phyloP scores from a whole-genome alignment of 2,329 filamentous ascomycete genomes.

The Akanthomyces muscarius region DNA sequence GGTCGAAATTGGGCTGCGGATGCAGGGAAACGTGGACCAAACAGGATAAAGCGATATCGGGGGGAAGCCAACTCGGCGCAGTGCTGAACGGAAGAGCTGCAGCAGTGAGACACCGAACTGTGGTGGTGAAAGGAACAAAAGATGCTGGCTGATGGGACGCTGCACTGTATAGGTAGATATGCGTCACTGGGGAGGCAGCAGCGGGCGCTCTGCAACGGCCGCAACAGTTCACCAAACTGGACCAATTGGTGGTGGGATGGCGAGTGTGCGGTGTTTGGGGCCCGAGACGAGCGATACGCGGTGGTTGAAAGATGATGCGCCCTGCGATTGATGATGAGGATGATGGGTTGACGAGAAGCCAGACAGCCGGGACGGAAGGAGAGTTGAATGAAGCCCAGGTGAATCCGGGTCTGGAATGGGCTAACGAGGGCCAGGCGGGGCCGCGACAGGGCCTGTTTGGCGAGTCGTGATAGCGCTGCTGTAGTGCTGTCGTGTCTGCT shows the following conservation, averaged over 20 bases:
- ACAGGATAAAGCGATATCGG: constrained; percentile 9
- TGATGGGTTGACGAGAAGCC: not conserved
- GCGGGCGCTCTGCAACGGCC: constrained; percentile 2
- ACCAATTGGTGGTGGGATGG: constrained; percentile 7
- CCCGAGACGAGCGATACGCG: not conserved
- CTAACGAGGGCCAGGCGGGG: constrained; percentile 7
- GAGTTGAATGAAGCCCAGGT: constrained; percentile 10
- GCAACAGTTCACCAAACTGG: not conserved
- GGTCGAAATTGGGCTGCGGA: constrained; percentile 6
- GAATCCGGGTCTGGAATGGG: constrained; percentile 5
- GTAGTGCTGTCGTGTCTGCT: not conserved
- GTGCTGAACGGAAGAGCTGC: not conserved
- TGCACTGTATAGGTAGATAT: not conserved
- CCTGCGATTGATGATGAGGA: constrained; percentile 1
- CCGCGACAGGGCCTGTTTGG: not conserved
- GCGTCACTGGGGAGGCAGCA: not conserved
- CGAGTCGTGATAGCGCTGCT: not conserved
- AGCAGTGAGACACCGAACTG: constrained; percentile 4
- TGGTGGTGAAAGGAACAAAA: constrained; percentile 1
- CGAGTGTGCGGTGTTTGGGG: not conserved
- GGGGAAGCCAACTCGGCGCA: not conserved
- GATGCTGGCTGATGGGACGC: constrained; percentile 8
- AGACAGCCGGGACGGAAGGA: not conserved
- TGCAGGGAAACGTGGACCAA: constrained; percentile 14
- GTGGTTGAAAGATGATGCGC: not conserved